Conservation (phyloP, 2,329 filamentous ascomycete species). For the Talaromyces pinophilus region DNA sequence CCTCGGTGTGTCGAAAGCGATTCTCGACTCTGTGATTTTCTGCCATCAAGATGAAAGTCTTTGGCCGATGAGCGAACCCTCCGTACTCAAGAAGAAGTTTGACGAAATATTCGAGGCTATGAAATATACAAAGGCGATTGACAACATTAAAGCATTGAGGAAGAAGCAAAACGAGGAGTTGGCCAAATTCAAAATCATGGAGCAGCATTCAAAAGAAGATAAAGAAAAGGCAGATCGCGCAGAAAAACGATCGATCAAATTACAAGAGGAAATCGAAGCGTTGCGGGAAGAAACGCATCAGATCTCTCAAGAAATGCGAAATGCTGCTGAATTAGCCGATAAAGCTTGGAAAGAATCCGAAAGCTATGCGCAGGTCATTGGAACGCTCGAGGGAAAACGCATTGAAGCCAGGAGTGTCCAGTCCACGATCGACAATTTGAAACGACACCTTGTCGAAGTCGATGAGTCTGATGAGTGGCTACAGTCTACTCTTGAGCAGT, state of each 20-base stretch:
- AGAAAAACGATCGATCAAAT: constrained; percentile 63
- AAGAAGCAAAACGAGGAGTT: constrained; percentile 82
- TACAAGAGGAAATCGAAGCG: constrained; percentile 63
- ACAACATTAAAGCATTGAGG: constrained; percentile 83
- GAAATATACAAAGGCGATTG: constrained; percentile 96
- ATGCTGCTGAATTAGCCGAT: constrained; percentile 54
- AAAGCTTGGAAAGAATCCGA: constrained; percentile 73
- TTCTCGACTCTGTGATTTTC: constrained; percentile 94
- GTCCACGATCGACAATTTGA: constrained; percentile 69
- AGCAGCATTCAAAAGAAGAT: constrained; percentile 75
- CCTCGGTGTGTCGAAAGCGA: constrained; percentile 83
- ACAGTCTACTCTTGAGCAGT: constrained; percentile 70
- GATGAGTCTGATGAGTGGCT: constrained; percentile 76
- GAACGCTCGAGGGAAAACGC: constrained; percentile 72
- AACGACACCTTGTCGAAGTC: constrained; percentile 72
- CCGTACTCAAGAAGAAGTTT: constrained; percentile 85
- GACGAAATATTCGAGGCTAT: constrained; percentile 97
- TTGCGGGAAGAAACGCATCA: constrained; percentile 64
- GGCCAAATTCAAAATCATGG: constrained; percentile 69
- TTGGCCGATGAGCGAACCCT: constrained; percentile 92
- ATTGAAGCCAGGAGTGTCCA: constrained; percentile 72
- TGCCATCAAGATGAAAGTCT: constrained; percentile 97
- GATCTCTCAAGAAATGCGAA: constrained; percentile 51
- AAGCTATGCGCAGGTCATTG: constrained; percentile 72
- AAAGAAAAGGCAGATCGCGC: constrained; percentile 79